These are phyloP conservation scores for Aspergillus sparsus DNA, from an alignment of 495 filamentous ascomycete genomes.

Conservation along the genomic window DNA sequence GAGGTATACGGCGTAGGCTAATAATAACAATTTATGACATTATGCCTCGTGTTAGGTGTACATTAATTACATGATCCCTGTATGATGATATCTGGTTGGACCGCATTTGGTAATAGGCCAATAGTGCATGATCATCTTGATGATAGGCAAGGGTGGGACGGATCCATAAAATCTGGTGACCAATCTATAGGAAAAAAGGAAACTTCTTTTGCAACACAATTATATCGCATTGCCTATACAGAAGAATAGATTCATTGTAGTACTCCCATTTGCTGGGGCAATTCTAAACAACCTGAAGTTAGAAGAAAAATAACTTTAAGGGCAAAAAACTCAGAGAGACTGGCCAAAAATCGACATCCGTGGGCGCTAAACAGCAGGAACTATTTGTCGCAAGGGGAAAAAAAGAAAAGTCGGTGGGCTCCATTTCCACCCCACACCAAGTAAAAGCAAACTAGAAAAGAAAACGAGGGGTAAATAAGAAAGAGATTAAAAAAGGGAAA, in stretches of 20 bases:
- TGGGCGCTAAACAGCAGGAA: no score
- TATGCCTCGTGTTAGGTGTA: not conserved
- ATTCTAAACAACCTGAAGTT: no score
- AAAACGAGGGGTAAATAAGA: not conserved
- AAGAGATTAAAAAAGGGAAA: not conserved
- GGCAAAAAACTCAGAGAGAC: not conserved
- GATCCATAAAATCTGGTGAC: not conserved
- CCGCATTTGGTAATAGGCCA: not conserved
- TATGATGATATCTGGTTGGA: not conserved
- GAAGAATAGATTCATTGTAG: no score
- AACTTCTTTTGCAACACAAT: no score
- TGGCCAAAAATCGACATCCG: no score
- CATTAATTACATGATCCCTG: not conserved
- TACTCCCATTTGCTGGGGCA: no score
- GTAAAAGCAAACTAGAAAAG: not conserved
- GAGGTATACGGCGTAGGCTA: no score
- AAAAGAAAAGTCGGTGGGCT: constrained; percentile 2
- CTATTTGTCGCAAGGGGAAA: not conserved
- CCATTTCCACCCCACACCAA: constrained; percentile 1
- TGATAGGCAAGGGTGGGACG: not conserved
- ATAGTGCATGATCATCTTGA: not conserved
- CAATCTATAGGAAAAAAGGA: not conserved
- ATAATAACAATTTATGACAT: not conserved
- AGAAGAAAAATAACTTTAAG: not conserved
- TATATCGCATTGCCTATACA: no score